These are phyloP conservation scores for Tricholomella constricta DNA, from an alignment of 768 basidiomycete species.

Conservation along the genomic window DNA sequence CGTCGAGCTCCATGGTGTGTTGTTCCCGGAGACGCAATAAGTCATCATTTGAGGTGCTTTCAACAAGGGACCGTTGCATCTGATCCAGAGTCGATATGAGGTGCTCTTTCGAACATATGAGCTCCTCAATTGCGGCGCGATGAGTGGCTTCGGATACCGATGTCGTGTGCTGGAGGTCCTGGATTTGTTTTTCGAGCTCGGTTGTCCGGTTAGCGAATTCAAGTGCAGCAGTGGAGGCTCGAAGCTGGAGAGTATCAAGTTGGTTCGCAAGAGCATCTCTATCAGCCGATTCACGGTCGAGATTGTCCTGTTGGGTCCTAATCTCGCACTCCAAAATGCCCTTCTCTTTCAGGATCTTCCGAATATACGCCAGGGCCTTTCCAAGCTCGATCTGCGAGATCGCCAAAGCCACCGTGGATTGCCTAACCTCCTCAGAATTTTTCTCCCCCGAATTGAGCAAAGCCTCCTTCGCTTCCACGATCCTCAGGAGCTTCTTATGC, in stretches of 20 bases:
- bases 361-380: conserved; percentile 7
- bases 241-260: conserved; percentile 14
- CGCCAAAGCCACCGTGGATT: conserved; percentile 27
- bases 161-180: conserved; percentile 19
- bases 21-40: conserved; percentile 33
- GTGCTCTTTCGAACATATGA: conserved; percentile 27
- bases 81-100: conserved; percentile 30
- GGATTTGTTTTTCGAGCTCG: conserved; percentile 25
- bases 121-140: conserved; percentile 26
- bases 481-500: conserved; percentile 5
- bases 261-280: conserved; percentile 7
- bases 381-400: conserved; percentile 18
- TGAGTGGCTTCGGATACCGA: conserved; percentile 21
- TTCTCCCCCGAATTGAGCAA: neutral
- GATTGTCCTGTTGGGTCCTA: neutral
- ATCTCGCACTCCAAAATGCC: conserved; percentile 9
- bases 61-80: conserved; percentile 21
- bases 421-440: conserved; percentile 17
- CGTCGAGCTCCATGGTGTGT: conserved; percentile 38
- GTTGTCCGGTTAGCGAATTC: conserved; percentile 17
- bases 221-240: conserved; percentile 13
- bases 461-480: conserved; percentile 7
- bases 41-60: conserved; percentile 26
- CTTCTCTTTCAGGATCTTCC: conserved; percentile 4
- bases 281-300: conserved; percentile 6